Percentiles rank a stretch among this genome's conserved stretches.
phyloP scores from a whole-genome alignment of 495 filamentous ascomycete genomes.

The Chlorociboria aeruginascens region DNA sequence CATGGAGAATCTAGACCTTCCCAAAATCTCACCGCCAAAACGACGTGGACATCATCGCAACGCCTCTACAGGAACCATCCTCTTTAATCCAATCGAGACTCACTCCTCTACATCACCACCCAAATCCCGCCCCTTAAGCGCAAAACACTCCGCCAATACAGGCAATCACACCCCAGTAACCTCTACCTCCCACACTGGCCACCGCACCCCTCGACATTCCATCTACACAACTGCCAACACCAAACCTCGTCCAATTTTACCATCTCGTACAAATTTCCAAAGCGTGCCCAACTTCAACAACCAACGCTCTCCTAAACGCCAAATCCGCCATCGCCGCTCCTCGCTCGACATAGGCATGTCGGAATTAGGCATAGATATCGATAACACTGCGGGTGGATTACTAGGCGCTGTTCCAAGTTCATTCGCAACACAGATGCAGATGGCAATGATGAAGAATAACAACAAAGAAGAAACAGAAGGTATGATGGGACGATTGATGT shows the following conservation, averaged over 20 bases:
- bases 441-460: constrained; percentile 44
- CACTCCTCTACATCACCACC: constrained; percentile 23
- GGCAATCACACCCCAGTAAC: constrained; percentile 25
- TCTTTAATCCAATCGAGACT: constrained; percentile 46
- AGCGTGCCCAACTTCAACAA: constrained; percentile 37
- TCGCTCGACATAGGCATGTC: constrained; percentile 53
- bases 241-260: constrained; percentile 40
- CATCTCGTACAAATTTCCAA: constrained; percentile 37
- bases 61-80: constrained; percentile 63
- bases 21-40: constrained; percentile 14
- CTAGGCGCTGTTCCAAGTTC: constrained; percentile 58
- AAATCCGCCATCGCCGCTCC: constrained; percentile 26
- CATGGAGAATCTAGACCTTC: neutral
- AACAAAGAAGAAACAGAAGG: constrained; percentile 30
- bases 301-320: neutral
- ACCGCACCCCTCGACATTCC: constrained; percentile 37
- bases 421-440: constrained; percentile 68
- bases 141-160: constrained; percentile 25
- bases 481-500: constrained; percentile 69
- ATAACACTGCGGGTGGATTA: constrained; percentile 35
- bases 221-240: constrained; percentile 21
- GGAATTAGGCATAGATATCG: constrained; percentile 44
- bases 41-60: constrained; percentile 41
- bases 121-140: constrained; percentile 21
- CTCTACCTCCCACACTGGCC: constrained; percentile 21